Evolutionary conservation across 1,284 basidiomycete species (phyloP), one percentile per base, ranked within the genome.

Genomic region (Sporisorium graminicola): DNA sequence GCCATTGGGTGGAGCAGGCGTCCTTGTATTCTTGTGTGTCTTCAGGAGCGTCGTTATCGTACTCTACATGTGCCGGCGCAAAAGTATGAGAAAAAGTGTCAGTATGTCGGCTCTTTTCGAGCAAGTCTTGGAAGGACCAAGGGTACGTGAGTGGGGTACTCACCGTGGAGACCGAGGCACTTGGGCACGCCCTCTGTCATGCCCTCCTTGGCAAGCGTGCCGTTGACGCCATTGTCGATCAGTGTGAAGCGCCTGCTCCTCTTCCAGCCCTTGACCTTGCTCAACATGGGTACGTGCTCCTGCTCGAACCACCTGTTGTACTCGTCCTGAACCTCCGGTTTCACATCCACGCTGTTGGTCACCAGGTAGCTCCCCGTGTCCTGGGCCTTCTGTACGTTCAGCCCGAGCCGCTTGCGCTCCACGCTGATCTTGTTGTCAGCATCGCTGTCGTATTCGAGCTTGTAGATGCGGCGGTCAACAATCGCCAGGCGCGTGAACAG

Each of bases 381-480:
- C 6, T 7, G 5, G 18, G 35, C 49, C 10, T 18, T 53, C 24
- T 71, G 65, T 0, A 77, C 65, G 0, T n/a, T 13, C 8, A 81
- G 27, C 18, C 52, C 62, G 0, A 74, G 5, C 29, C 54, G 58
- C 2, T 18, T 37, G 13, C 66, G 16, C 1, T 47, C 7, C 14
- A 31, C 58, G 1, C 14, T n/a, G 50, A 66, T 59, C 9, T 26
- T 37, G 4, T 22, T 27, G 13, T 80, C 78, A 1, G 5, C 0
- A 26, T 71, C 61, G 13, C 43, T 55, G 42, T 86, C 81, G 35
- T 78, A 80, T 29, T 84, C 64, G 8, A 81, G 68, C 33, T 75
- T 57, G 60, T 84, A 85, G 44, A 85, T 86, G 3, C 86, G 40
- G 26, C 86, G 76, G 65, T 87, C 86, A 43, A 87, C 79, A 3